phyloP scores from a whole-genome alignment of 1,284 basidiomycete species.

The Termitomyces sp. region DNA sequence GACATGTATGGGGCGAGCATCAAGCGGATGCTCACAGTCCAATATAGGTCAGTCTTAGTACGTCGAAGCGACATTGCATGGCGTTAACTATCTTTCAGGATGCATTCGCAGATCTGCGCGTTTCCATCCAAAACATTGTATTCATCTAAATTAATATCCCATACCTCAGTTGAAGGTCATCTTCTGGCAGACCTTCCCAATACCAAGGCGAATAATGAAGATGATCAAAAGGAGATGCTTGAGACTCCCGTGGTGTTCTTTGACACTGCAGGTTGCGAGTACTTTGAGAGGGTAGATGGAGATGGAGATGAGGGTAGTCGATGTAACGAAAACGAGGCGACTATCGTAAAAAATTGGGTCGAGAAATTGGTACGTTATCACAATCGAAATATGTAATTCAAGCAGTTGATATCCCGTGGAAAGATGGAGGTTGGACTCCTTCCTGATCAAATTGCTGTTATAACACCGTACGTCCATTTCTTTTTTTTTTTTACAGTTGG shows the following conservation, averaged over 20 bases:
- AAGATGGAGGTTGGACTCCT: constrained; percentile 70
- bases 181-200: constrained; percentile 70
- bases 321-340: constrained; percentile 91
- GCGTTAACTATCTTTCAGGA: constrained; percentile 46
- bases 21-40: constrained; percentile 83
- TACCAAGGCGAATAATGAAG: constrained; percentile 38
- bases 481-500: background rate
- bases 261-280: constrained; percentile 91
- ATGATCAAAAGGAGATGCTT: constrained; percentile 68
- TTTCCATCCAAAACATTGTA: constrained; percentile 90
- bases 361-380: constrained; percentile 59
- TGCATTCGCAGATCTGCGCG: constrained; percentile 82
- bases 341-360: constrained; percentile 79
- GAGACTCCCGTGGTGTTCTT: constrained; percentile 85
- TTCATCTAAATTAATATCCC: constrained; percentile 64
- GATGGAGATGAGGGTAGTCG: constrained; percentile 79
- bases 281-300: constrained; percentile 72
- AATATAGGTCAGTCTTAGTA: constrained; percentile 66
- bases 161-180: constrained; percentile 66
- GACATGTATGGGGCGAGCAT: constrained; percentile 79
- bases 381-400: background rate
- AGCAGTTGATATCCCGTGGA: background rate
- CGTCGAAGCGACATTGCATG: background rate
- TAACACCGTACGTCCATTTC: constrained; percentile 70
- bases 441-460: constrained; percentile 79